Percentiles rank a stretch among this genome's conserved stretches.
phyloP scores from a whole-genome alignment of 179 eudicot species.

The Carnegiea gigantea region DNA sequence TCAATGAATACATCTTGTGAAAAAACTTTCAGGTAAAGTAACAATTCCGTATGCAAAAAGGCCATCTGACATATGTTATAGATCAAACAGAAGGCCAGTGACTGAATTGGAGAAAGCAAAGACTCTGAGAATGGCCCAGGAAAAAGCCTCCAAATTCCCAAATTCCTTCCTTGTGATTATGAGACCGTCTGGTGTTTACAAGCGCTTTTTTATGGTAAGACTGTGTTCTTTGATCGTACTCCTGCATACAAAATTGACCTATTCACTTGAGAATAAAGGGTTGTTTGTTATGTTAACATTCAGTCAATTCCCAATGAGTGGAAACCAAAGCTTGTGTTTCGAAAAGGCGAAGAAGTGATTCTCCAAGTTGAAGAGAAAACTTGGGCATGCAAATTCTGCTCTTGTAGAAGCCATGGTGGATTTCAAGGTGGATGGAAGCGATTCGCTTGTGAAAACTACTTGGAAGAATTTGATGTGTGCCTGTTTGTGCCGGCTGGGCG shows the following conservation, averaged over 20 bases:
- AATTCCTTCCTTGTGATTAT: conserved; percentile 19
- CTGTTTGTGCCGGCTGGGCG: conserved; percentile 17
- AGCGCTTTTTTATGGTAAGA: conserved; percentile 27
- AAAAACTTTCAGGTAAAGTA: conserved; percentile 7
- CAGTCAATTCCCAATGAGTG: conserved; percentile 22
- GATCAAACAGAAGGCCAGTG: conserved; percentile 26
- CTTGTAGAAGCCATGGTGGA: conserved; percentile 4
- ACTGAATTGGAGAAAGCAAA: conserved; percentile 16
- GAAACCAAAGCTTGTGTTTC: background rate
- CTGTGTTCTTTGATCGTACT: background rate
- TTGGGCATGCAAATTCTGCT: conserved; percentile 17
- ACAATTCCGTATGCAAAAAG: background rate
- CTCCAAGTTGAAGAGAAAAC: conserved; percentile 17
- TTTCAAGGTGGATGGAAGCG: conserved; percentile 16
- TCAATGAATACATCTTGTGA: background rate
- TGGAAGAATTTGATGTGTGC: conserved; percentile 30
- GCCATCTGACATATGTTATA: background rate
- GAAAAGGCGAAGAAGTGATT: conserved; percentile 13
- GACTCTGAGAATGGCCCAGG: conserved; percentile 9
- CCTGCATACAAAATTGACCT: background rate
- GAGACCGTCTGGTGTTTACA: conserved; percentile 26
- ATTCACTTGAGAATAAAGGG: background rate
- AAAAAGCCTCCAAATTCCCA: background rate
- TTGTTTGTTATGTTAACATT: background rate
- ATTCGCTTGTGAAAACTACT: conserved; percentile 16